Percentiles rank a stretch among this genome's conserved stretches.
Evolutionary conservation across 2,329 filamentous ascomycete species (phyloP).

Genomic region (Emergomyces orientalis): DNA sequence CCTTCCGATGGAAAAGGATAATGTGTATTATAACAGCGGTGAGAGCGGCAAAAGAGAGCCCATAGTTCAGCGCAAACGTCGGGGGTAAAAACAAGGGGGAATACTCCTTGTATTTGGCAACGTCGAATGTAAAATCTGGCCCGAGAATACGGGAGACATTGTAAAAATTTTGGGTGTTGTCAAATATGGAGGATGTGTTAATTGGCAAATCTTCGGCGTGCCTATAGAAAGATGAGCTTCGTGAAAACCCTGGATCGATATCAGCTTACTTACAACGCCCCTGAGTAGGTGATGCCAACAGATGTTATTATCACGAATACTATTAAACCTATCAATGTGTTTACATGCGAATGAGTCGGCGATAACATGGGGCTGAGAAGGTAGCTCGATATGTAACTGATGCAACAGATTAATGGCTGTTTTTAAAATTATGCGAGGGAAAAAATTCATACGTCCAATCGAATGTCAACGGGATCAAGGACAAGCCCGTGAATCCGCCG

Average conservation of each 20-base stretch:
- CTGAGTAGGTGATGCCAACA: not conserved
- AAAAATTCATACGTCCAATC: constrained; percentile 23
- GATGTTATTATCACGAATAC: not conserved
- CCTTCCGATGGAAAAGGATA: constrained; percentile 26
- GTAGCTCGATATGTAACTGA: not conserved
- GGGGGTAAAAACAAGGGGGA: constrained; percentile 31
- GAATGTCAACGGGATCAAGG: constrained; percentile 56
- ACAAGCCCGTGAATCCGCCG: constrained; percentile 57
- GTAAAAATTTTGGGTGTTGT: constrained; percentile 28
- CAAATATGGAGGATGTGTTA: constrained; percentile 26
- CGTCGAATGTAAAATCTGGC: constrained; percentile 25
- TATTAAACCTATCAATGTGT: not conserved
- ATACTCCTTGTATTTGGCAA: constrained; percentile 27
- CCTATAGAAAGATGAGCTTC: not conserved
- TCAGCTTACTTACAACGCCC: not conserved
- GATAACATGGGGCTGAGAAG: not conserved
- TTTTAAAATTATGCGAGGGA: not conserved
- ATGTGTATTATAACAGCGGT: constrained; percentile 27
- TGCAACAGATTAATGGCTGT: not conserved
- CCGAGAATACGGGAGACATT: constrained; percentile 27
- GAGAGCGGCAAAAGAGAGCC: constrained; percentile 30
- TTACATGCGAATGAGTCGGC: not conserved
- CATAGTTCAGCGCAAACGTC: constrained; percentile 30
- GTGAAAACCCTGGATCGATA: not conserved
- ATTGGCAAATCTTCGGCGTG: constrained; percentile 24